phyloP scores from a whole-genome alignment of 169 alveolate genomes.

The Eimeria sp. region DNA sequence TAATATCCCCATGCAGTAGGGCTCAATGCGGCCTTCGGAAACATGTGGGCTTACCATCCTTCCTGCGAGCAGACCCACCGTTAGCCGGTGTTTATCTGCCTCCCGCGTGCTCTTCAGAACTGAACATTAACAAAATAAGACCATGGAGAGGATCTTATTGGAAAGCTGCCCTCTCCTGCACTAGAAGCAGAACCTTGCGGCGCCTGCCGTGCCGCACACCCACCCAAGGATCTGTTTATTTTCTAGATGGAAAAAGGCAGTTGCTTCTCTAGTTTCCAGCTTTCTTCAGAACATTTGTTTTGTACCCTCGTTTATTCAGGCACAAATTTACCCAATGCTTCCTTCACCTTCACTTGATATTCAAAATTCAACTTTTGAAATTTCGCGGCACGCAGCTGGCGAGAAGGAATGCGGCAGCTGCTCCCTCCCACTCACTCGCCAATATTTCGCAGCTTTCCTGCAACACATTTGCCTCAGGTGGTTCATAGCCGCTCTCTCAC shows the following conservation, averaged over 20 bases:
- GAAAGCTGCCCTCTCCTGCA: neutral
- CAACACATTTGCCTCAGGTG: neutral
- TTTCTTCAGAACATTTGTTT: neutral
- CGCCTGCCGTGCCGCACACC: neutral
- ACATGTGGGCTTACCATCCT: neutral
- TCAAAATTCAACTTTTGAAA: neutral
- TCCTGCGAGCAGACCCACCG: neutral
- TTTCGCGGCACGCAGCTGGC: neutral
- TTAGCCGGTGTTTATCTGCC: neutral
- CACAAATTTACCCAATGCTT: too few species aligned
- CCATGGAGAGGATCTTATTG: neutral
- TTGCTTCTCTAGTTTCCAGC: neutral
- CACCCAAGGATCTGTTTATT: neutral
- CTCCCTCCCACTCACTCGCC: neutral
- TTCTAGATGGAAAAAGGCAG: neutral
- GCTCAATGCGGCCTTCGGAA: neutral
- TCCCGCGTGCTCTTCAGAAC: neutral
- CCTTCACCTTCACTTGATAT: neutral
- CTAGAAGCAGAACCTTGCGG: neutral
- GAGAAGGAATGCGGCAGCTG: neutral
- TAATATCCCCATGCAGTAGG: neutral
- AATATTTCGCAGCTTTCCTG: neutral
- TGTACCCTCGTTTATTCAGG: neutral
- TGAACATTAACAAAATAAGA: neutral
- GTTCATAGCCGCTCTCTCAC: neutral